Evolutionary conservation across 805 yeast genomes (phyloP).

Genomic region (Ogataea dorogensis): DNA sequence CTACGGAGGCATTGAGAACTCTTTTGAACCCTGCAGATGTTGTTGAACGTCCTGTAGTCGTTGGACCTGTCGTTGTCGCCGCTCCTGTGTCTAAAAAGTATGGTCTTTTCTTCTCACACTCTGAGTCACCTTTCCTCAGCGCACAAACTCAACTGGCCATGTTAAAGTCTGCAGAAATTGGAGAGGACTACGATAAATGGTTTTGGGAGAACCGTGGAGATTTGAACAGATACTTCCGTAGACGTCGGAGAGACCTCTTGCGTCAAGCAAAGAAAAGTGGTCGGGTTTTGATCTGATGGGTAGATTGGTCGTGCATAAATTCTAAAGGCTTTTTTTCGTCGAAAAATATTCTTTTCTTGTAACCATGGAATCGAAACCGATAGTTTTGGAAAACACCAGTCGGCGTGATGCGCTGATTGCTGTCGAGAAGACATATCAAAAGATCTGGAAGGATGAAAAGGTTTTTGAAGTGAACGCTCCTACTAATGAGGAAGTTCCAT

Average conservation of each 20-base stretch:
- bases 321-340: constrained; percentile 10
- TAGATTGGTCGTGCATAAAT: constrained; percentile 6
- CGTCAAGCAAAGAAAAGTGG: constrained; percentile 47
- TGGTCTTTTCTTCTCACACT: constrained; percentile 81
- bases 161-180: constrained; percentile 38
- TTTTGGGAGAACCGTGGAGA: constrained; percentile 85
- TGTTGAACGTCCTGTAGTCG: constrained; percentile 38
- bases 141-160: constrained; percentile 80
- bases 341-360: constrained; percentile 10
- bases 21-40: constrained; percentile 48
- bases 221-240: constrained; percentile 70
- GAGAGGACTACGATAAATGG: constrained; percentile 59
- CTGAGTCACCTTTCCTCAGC: constrained; percentile 79
- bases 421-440: constrained; percentile 85
- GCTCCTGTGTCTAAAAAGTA: constrained; percentile 29
- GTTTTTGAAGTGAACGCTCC: constrained; percentile 90
- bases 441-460: constrained; percentile 83
- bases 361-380: constrained; percentile 32
- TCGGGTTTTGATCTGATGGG: constrained; percentile 11
- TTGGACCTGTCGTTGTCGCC: constrained; percentile 35
- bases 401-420: constrained; percentile 93
- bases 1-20: constrained; percentile 62
- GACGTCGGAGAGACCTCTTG: constrained; percentile 69
- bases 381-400: constrained; percentile 58
- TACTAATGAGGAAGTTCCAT: constrained; percentile 58